These are phyloP conservation scores for Excoecaria agallocha DNA, from an alignment of 345 rosid genomes.

Conservation along the genomic window DNA sequence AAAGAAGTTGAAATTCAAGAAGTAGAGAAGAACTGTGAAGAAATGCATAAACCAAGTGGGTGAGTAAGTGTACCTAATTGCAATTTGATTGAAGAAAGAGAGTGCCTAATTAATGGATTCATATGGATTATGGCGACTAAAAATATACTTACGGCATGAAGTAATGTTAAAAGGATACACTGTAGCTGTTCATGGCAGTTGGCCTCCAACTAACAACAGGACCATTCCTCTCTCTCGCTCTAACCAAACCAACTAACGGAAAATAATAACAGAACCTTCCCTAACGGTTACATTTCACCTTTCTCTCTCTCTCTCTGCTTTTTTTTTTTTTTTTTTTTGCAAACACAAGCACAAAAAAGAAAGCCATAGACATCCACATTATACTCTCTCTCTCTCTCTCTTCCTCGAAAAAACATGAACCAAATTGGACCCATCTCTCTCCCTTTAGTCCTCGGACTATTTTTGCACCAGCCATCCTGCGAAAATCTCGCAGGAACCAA, in stretches of 20 bases:
- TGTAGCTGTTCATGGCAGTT: slow-evolving; percentile 21
- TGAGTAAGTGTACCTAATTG: too few species aligned
- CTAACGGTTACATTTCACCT: slow-evolving; percentile 24
- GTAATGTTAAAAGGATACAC: not conserved
- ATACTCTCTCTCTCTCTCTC: not conserved
- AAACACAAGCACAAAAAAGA: slow-evolving; percentile 16
- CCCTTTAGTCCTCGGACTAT: slow-evolving; percentile 35
- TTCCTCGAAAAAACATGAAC: slow-evolving; percentile 26
- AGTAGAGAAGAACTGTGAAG: too few species aligned
- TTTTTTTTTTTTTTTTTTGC: too few species aligned
- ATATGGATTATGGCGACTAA: too few species aligned
- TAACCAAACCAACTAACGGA: slow-evolving; percentile 17
- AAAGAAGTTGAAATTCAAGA: too few species aligned
- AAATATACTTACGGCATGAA: not conserved
- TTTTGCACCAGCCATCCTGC: slow-evolving; percentile 27
- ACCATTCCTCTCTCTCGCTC: slow-evolving; percentile 12
- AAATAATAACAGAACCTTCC: slow-evolving; percentile 15
- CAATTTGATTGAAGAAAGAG: too few species aligned
- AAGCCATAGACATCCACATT: not conserved
- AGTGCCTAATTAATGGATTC: too few species aligned
- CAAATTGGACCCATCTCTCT: slow-evolving; percentile 43
- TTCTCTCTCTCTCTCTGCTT: slow-evolving; percentile 4
- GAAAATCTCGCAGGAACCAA: slow-evolving; percentile 40
- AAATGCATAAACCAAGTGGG: too few species aligned
- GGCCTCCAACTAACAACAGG: slow-evolving; percentile 6